Base-by-base conservation (phyloP, 345 rosid species). In the Heritiera littoralis region DNA sequence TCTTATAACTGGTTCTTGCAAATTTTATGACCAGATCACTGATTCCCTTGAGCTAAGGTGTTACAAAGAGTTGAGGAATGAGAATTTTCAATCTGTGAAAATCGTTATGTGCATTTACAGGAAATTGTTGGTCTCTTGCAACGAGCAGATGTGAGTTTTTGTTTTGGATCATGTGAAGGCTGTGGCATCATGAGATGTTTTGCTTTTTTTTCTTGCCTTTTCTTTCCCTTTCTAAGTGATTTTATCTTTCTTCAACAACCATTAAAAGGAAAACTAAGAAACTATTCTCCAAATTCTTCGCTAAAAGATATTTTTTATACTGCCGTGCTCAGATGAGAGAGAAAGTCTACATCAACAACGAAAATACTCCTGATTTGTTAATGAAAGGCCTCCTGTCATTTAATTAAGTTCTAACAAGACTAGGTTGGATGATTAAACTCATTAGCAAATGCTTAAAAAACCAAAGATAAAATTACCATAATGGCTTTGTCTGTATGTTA, bases 41-140 rank as follows among this genome's bases (percentile, higher is more conserved):
- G 82, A 74, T 78, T 81, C 93, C 75, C 93, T 97, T 28, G 99
- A 97, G 86, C 98, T 94, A 86, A 93, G 94, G 86, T 97, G 98
- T 85, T 97, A 94, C 96, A 97, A 93, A 89, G 99, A 97, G 84
- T 74, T 97, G 85, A 90, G 98, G 83, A 90, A 86, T 81, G 96
- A 93, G 89, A 94, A 94, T 83, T 90, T 94, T 72, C 89, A 84
- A 49, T 87, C 90, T 58, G 93, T 93, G 56, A 92, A 92, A 86
- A 93, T 90, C 66, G 97, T 88, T 81, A 89, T 93, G 90, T 85
- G 94, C 83, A 94, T 97, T 68, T 97, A 97, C 86, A 88, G 89
- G 89, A 93, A 87, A 89, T 84, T 94, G 85, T 80, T 93, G 85
- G 84, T 86, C 76, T 83, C 94, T 75, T 97, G 99, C 84, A 93